Base-by-base conservation (phyloP, 768 basidiomycete genomes). In the Pilatotrama ljubarskyi region DNA sequence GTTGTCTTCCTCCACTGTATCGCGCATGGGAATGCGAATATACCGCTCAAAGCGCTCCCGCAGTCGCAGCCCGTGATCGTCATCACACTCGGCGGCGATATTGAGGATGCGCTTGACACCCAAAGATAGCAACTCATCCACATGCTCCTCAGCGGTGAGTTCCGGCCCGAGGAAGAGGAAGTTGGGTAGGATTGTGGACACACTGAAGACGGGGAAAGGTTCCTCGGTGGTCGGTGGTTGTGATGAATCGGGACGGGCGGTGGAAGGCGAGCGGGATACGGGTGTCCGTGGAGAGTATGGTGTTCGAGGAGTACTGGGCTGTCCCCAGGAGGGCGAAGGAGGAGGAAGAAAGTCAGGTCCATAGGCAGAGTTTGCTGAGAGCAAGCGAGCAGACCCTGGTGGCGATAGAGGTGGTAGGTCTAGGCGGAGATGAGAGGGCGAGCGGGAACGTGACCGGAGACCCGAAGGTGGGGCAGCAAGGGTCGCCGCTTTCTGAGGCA, bases 141-240 rank as follows among this genome's bases (percentile, higher is more conserved):
- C 88, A 66, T 98, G 92, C 62, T 86, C 88, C 51, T 80, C 78
- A 11, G 78, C 73, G 3, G 88, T 88, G 25, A 91, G 79, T 72
- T 98, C 96, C 0, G 95, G 93, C 1, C 95, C 96, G 32, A 98
- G 82, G 73, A 84, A 98, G 25, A 98, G 77, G 75, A 97, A 97
- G 58, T 85, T 83, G 2, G 95, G 95, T 2, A 98, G 78, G 64
- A 98, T 97, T 18, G 90, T 91, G 15, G 94, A 96, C 37, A 97
- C 84, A n/a, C 80, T 76, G 70, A 97, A 98, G 5, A 74, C 73
- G 5, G 86, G 84, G 64, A 84, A 80, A 22, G 84, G 75, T 50
- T 84, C 69, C 38, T 67, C 80, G 4, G 82, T 82, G 5, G 84
- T 84, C 2, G 80, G 84, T 22, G 86, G 84, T 48, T 81, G 78